phyloP scores from a whole-genome alignment of 805 yeast genomes.

The Crinitomyces ghanaensis region DNA sequence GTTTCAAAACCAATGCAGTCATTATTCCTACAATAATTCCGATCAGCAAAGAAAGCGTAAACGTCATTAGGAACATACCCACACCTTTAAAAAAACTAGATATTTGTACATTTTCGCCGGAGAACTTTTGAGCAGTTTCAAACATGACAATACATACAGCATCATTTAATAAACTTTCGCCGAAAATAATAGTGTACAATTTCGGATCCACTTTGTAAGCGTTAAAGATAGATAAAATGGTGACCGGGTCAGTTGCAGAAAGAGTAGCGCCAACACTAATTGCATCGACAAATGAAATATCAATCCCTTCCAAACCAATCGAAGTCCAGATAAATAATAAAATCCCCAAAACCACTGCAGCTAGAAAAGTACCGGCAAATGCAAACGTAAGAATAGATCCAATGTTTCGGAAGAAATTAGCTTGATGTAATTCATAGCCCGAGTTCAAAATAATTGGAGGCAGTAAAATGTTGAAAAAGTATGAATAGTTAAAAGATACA shows the following conservation, averaged over 20 bases:
- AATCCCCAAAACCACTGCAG: conserved; percentile 83
- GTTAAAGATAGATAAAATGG: conserved; percentile 89
- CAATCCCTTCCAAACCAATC: conserved; percentile 77
- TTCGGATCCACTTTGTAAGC: conserved; percentile 98
- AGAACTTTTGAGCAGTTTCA: conserved; percentile 94
- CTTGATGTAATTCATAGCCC: conserved; percentile 94
- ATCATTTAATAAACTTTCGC: conserved; percentile 89
- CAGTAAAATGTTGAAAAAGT: conserved; percentile 82
- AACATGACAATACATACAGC: conserved; percentile 98
- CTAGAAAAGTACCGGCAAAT: conserved; percentile 90
- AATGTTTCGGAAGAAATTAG: conserved; percentile 84
- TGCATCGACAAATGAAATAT: conserved; percentile 92
- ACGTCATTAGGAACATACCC: conserved; percentile 85
- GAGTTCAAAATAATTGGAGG: conserved; percentile 96
- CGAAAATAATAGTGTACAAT: conserved; percentile 91
- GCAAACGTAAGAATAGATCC: conserved; percentile 90
- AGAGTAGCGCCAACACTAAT: conserved; percentile 95
- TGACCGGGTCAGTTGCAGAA: conserved; percentile 97
- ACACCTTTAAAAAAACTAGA: conserved; percentile 67
- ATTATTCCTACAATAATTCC: conserved; percentile 82
- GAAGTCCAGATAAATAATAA: conserved; percentile 84
- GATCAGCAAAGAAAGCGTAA: conserved; percentile 79
- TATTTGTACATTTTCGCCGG: conserved; percentile 68
- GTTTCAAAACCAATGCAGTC: conserved; percentile 82
- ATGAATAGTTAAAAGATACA: conserved; percentile 86